These are phyloP conservation scores for Phytomonas sp. DNA, from an alignment of 208 protist species.

Conservation along the genomic window DNA sequence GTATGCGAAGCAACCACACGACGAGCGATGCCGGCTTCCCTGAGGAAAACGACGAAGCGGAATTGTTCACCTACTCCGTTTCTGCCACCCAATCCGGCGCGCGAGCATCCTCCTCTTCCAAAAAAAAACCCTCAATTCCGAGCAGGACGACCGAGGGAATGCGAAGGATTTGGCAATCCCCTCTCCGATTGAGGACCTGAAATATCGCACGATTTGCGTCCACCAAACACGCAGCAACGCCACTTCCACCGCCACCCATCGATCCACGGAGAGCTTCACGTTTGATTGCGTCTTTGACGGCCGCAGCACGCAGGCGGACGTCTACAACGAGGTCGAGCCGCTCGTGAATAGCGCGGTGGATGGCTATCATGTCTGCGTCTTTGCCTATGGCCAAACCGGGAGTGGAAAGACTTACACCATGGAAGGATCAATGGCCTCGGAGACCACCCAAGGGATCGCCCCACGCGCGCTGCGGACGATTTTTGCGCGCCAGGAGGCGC, in stretches of 20 bases:
- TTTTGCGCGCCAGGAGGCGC: slow-evolving; percentile 47
- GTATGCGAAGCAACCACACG: neutral
- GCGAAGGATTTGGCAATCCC: neutral
- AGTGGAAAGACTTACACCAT: slow-evolving; percentile 90
- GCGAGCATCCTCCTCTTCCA: neutral
- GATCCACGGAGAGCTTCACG: slow-evolving; percentile 27
- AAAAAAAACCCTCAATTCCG: neutral
- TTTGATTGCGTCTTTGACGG: slow-evolving; percentile 45
- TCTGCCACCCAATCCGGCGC: neutral
- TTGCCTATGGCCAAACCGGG: slow-evolving; percentile 91
- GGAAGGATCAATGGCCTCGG: slow-evolving; percentile 45
- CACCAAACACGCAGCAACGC: slow-evolving; percentile 56
- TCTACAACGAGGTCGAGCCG: slow-evolving; percentile 86
- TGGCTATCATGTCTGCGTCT: slow-evolving; percentile 87
- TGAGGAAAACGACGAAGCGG: neutral
- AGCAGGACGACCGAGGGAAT: neutral
- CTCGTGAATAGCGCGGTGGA: slow-evolving; percentile 88
- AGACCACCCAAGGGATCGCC: slow-evolving; percentile 59
- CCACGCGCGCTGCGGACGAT: slow-evolving; percentile 76
- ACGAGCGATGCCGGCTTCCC: neutral
- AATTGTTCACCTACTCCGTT: neutral
- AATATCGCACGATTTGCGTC: slow-evolving; percentile 19
- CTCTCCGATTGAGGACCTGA: neutral
- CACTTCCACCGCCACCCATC: slow-evolving; percentile 48
- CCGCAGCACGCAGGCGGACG: slow-evolving; percentile 32